Evolutionary conservation across 2,329 filamentous ascomycete species (phyloP).

Genomic region (Phyllosticta paracitricarpa): DNA sequence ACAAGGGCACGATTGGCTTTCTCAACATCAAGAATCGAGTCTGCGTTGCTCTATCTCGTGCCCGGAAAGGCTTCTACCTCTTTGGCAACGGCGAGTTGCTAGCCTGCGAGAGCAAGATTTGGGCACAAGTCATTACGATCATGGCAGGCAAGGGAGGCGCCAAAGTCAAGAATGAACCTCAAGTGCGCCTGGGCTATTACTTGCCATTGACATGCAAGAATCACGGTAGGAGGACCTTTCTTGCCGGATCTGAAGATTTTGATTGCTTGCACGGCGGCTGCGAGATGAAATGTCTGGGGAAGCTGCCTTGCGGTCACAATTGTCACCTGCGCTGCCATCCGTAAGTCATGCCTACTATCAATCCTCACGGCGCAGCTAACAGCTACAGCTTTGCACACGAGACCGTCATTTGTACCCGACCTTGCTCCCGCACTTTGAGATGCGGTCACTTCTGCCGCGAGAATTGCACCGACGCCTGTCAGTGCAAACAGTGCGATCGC

Average conservation of each 20-base stretch:
- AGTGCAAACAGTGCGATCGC: background rate
- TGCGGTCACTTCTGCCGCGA: constrained; percentile 1
- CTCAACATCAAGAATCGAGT: constrained; percentile 54
- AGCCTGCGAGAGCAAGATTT: constrained; percentile 38
- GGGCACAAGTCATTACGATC: constrained; percentile 40
- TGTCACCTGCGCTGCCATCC: constrained; percentile 27
- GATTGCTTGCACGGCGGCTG: constrained; percentile 2
- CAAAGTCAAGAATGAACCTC: constrained; percentile 16
- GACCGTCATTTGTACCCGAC: background rate
- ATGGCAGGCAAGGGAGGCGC: constrained; percentile 32
- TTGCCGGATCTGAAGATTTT: constrained; percentile 26
- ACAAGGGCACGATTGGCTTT: constrained; percentile 56
- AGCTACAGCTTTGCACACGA: background rate
- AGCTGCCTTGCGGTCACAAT: constrained; percentile 23
- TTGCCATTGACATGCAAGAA: constrained; percentile 55
- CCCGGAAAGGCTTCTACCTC: constrained; percentile 69
- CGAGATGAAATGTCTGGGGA: background rate
- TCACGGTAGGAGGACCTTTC: constrained; percentile 44
- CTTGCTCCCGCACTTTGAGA: background rate
- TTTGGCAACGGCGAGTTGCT: constrained; percentile 63
- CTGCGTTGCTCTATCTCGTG: constrained; percentile 57
- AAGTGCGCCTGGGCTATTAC: constrained; percentile 35
- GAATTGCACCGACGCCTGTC: constrained; percentile 2
- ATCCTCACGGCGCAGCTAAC: background rate
- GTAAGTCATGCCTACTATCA: background rate